Percentiles rank a stretch among this genome's conserved stretches.
phyloP scores from a whole-genome alignment of 129 eudicot species.

The Arctium lappa region DNA sequence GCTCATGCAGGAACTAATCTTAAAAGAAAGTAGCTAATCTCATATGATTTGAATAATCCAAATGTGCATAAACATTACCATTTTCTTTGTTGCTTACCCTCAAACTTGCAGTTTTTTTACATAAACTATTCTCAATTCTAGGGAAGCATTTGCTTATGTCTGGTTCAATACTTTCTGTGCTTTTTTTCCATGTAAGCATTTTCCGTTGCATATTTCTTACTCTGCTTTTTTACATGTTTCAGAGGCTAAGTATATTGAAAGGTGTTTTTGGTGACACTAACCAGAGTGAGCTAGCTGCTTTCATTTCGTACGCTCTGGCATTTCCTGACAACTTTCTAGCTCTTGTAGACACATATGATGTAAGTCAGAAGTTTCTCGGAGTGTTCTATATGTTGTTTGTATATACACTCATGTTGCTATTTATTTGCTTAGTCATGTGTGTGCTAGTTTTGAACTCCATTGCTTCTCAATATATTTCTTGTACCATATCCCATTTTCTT shows the following conservation, averaged over 20 bases:
- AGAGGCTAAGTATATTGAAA: constrained; percentile 56
- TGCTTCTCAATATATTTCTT: not conserved
- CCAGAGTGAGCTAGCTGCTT: constrained; percentile 95
- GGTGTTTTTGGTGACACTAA: constrained; percentile 85
- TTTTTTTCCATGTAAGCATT: too few relatives aligned
- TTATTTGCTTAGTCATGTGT: not conserved
- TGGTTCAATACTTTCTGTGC: not conserved
- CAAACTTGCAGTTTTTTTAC: too few relatives aligned
- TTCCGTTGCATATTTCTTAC: not conserved
- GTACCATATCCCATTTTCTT: not conserved
- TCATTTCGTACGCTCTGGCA: constrained; percentile 86
- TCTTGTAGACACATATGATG: constrained; percentile 97
- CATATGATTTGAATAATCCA: not conserved
- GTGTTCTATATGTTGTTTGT: not conserved
- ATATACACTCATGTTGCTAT: not conserved
- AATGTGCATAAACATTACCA: not conserved
- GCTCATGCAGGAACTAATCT: not conserved
- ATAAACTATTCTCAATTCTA: too few relatives aligned
- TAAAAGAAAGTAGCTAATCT: not conserved
- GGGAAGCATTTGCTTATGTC: not conserved
- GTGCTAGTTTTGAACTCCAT: not conserved
- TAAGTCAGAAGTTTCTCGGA: constrained; percentile 32
- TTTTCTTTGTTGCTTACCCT: not conserved
- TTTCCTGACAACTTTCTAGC: constrained; percentile 90
- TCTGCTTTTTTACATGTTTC: constrained; percentile 22